Conservation (phyloP, 1,139 yeast species). For the Suzukiozyma palmioleophila region DNA sequence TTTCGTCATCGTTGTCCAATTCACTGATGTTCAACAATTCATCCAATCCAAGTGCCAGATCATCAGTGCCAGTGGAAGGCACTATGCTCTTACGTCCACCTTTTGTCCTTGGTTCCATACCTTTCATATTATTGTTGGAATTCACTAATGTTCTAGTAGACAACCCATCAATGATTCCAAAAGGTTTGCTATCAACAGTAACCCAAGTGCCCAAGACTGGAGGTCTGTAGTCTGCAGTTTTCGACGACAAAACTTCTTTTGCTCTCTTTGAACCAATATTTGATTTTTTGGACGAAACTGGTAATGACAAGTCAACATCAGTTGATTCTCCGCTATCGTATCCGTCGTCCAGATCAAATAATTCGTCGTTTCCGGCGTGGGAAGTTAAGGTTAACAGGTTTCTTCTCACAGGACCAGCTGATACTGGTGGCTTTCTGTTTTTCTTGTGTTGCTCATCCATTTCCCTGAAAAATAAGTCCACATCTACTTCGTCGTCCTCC, state of each 20-base stretch:
- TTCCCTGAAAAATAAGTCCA: conserved; percentile 14
- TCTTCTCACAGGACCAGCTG: background rate
- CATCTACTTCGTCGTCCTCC: conserved; percentile 10
- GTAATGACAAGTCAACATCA: conserved; percentile 76
- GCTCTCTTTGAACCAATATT: conserved; percentile 70
- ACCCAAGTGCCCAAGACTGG: conserved; percentile 94
- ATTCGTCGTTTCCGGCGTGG: background rate
- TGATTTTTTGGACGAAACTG: conserved; percentile 50
- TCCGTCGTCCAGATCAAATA: conserved; percentile 16
- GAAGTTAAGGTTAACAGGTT: conserved; percentile 1
- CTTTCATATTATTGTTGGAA: conserved; percentile 7
- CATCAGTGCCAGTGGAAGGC: conserved; percentile 34
- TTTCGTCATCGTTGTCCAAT: conserved; percentile 72
- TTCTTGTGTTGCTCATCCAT: conserved; percentile 17
- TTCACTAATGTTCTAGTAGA: conserved; percentile 68
- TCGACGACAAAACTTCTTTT: conserved; percentile 83
- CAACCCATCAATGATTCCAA: conserved; percentile 90
- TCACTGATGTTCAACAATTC: conserved; percentile 86
- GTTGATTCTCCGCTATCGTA: conserved; percentile 77
- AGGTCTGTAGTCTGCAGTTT: conserved; percentile 80
- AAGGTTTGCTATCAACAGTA: conserved; percentile 73
- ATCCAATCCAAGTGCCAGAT: conserved; percentile 70
- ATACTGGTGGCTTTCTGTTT: conserved; percentile 2
- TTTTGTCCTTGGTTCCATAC: conserved; percentile 14
- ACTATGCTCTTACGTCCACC: conserved; percentile 18